These are phyloP conservation scores for Vicia sativa DNA, from an alignment of 306 rosid genomes.

Conservation along the genomic window DNA sequence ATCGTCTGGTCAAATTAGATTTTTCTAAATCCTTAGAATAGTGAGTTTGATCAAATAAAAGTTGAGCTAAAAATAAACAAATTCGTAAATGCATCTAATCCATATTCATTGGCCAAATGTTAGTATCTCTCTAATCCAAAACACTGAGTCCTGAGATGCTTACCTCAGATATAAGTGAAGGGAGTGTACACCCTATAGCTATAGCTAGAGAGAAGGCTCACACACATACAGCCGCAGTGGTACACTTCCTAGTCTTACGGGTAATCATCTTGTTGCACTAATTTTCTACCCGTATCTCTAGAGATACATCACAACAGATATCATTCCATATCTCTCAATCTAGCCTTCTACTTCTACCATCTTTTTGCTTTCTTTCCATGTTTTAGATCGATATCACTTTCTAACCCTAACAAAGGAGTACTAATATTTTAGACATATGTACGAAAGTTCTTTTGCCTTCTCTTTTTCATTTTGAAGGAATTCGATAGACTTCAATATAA, in stretches of 20 bases:
- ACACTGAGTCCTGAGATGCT: conserved; percentile 58
- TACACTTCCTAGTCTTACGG: conserved; percentile 81
- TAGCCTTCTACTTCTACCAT: conserved; percentile 37
- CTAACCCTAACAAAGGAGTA: conserved; percentile 44
- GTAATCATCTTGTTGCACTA: conserved; percentile 76
- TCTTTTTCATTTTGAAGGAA: neutral
- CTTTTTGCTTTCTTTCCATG: conserved; percentile 39
- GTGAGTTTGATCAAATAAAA: too few species aligned
- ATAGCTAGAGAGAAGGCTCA: conserved; percentile 7
- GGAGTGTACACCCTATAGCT: conserved; percentile 49
- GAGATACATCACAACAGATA: conserved; percentile 67
- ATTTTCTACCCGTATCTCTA: conserved; percentile 85
- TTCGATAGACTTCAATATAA: too few species aligned
- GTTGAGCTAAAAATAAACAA: too few species aligned
- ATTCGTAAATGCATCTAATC: neutral
- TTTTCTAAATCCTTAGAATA: too few species aligned
- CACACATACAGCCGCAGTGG: conserved; percentile 58
- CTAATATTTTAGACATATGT: conserved; percentile 59
- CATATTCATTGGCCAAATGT: conserved; percentile 37
- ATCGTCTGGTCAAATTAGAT: too few species aligned
- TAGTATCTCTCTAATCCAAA: conserved; percentile 45
- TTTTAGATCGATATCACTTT: conserved; percentile 49
- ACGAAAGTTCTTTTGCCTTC: conserved; percentile 3
- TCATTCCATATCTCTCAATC: conserved; percentile 53
- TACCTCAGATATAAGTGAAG: conserved; percentile 57